Evolutionary conservation across 768 basidiomycete species (phyloP).

Genomic region (Boletus edulis): DNA sequence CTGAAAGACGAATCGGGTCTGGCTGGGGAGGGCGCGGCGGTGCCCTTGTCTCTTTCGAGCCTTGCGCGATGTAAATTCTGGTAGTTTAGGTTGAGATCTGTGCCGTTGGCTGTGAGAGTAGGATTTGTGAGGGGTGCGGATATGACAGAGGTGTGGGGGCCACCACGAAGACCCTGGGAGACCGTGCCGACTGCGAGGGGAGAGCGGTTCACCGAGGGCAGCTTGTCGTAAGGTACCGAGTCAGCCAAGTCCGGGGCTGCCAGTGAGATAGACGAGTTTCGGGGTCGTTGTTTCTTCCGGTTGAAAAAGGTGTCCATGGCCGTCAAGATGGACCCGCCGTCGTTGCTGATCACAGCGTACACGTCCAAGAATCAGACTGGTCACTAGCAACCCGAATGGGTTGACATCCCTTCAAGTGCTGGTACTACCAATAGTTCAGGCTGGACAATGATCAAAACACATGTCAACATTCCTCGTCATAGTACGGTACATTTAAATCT

Average conservation of each 20-base stretch:
- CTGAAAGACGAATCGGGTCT: slow-evolving; percentile 54
- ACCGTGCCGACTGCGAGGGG: slow-evolving; percentile 57
- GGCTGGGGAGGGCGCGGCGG: slow-evolving; percentile 20
- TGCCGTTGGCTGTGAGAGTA: slow-evolving; percentile 66
- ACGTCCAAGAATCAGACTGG: slow-evolving; percentile 2
- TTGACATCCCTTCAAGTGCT: slow-evolving; percentile 1
- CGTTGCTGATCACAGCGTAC: slow-evolving; percentile 9
- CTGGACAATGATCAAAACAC: slow-evolving; percentile 18
- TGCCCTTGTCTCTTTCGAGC: slow-evolving; percentile 51
- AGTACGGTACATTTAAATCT: neutral
- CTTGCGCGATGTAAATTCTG: slow-evolving; percentile 45
- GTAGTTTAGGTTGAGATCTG: slow-evolving; percentile 70
- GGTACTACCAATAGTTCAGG: neutral
- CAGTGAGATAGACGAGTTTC: slow-evolving; percentile 57
- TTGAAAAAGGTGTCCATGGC: slow-evolving; percentile 68
- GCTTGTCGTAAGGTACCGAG: slow-evolving; percentile 73
- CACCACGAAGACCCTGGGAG: slow-evolving; percentile 52
- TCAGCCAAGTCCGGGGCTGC: slow-evolving; percentile 56
- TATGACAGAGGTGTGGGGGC: slow-evolving; percentile 38
- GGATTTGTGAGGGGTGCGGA: slow-evolving; percentile 86
- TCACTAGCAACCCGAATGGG: neutral
- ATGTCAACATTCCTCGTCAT: slow-evolving; percentile 19
- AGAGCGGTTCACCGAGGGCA: slow-evolving; percentile 51
- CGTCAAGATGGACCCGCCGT: slow-evolving; percentile 12
- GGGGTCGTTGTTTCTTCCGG: slow-evolving; percentile 55